Conservation (phyloP, 1,284 basidiomycete species). For the Ceratobasidium sp. region DNA sequence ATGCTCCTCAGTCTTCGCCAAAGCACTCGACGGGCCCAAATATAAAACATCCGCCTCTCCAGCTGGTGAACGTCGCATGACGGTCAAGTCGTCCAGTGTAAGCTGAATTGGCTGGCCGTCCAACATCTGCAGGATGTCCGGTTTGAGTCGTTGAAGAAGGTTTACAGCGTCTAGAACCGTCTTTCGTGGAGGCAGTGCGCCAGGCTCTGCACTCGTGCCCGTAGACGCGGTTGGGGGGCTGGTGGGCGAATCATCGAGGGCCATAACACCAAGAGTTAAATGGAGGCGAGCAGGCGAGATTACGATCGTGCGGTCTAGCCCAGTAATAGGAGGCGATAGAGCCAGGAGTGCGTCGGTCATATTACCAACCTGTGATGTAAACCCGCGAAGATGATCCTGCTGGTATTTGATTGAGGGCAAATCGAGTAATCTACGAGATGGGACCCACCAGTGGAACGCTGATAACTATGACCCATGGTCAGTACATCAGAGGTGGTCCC, state of each 20-base stretch:
- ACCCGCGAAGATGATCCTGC: slow-evolving; percentile 1
- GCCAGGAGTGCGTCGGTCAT: background rate
- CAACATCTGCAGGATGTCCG: background rate
- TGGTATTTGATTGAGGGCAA: background rate
- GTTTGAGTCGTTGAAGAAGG: slow-evolving; percentile 9
- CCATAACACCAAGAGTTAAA: slow-evolving; percentile 35
- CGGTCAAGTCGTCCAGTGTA: slow-evolving; percentile 10
- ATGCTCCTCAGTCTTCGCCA: background rate
- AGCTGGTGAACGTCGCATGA: slow-evolving; percentile 11
- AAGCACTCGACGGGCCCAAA: slow-evolving; percentile 5
- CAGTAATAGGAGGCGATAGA: slow-evolving; percentile 19
- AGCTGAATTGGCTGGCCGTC: slow-evolving; percentile 12
- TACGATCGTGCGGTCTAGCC: slow-evolving; percentile 20
- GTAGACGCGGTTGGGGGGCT: background rate
- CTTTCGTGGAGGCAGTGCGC: background rate
- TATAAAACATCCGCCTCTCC: slow-evolving; percentile 39
- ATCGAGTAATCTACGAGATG: background rate
- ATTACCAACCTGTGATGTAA: slow-evolving; percentile 8
- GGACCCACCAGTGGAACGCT: slow-evolving; percentile 26
- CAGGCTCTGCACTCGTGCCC: background rate
- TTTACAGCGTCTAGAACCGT: slow-evolving; percentile 8
- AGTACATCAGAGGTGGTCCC: background rate
- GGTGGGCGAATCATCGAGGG: background rate
- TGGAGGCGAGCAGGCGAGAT: slow-evolving; percentile 22
- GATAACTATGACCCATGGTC: background rate